Evolutionary conservation across 2,329 filamentous ascomycete species (phyloP), one percentile per base, ranked within the genome.

Genomic region (Diaporthe batatas): DNA sequence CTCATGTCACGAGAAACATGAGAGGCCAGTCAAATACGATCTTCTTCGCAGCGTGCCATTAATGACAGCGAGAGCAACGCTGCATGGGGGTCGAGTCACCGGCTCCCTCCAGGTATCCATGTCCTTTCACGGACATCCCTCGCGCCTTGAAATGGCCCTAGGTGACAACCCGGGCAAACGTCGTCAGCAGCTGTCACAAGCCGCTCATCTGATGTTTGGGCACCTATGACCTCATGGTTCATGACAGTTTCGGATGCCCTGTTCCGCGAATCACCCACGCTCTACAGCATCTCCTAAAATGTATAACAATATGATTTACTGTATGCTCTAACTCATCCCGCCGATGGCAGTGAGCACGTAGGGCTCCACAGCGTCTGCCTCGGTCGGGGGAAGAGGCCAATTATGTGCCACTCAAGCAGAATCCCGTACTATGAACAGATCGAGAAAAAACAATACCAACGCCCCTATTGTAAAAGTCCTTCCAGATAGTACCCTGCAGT

Each of bases 201-300:
- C 16, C 62, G n/a, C 29, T 65, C 62, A 53, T 65, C 62, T 65
- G 62, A 65, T 65, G 25, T 65, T 65, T 65, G 62, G 51, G 21
- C 32, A 8, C 36, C 36, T 2, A 51, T 65, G 62, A 65, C 62
- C 62, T 65, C 62, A 65, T 65, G 10, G 44, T 39, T 51, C 62
- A 21, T 36, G n/a, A 23, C 12, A 42, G 62, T 51, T 65, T 51
- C 6, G 44, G 32, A 18, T 23, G 10, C 62, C 29, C 6, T n/a
- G 42, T 47, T 3, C 11, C n/a, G 21, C 6, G 12, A 6, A 11
- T 34, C 59, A 49, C 36, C 7, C 29, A 11, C 18, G 59, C 34
- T 42, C 32, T 42, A 18, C 18, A 4, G 12, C 21, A n/a, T 53
- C 44, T 51, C 62, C 6, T 5, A 1, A 36, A n/a, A 5, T 34